Conservation (phyloP, 2,329 filamentous ascomycete genomes). For the Trichoderma oligosporum region DNA sequence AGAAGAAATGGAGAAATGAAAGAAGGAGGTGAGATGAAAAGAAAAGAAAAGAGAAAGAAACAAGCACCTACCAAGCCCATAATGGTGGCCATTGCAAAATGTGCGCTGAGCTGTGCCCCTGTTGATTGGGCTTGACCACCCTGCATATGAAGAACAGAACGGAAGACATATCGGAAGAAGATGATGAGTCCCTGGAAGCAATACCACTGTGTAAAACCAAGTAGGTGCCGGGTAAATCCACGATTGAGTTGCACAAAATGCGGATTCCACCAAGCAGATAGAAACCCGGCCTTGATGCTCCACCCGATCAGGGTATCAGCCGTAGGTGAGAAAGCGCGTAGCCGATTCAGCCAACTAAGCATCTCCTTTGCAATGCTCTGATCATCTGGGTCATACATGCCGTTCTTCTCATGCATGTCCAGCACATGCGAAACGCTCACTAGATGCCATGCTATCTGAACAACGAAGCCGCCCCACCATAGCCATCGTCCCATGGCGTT, state of each 20-base stretch:
- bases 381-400: slow-evolving; percentile 36
- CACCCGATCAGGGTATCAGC: slow-evolving; percentile 42
- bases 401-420: slow-evolving; percentile 28
- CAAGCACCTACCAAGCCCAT: slow-evolving; percentile 48
- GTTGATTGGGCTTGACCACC: slow-evolving; percentile 36
- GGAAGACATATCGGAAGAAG: slow-evolving; percentile 50
- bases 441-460: slow-evolving; percentile 52
- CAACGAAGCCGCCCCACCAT: slow-evolving; percentile 46
- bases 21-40: too few species aligned
- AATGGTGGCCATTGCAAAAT: slow-evolving; percentile 52
- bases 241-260: slow-evolving; percentile 56
- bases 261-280: slow-evolving; percentile 66
- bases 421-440: slow-evolving; percentile 29
- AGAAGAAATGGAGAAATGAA: not conserved
- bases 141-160: slow-evolving; percentile 40
- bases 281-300: slow-evolving; percentile 46
- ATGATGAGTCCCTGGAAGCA: slow-evolving; percentile 59
- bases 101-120: slow-evolving; percentile 47
- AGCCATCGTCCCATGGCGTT: slow-evolving; percentile 42
- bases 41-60: not conserved
- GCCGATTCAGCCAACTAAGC: slow-evolving; percentile 20
- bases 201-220: slow-evolving; percentile 63
- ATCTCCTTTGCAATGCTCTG: slow-evolving; percentile 21
- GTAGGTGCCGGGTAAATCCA: slow-evolving; percentile 58
- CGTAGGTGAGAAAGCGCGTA: slow-evolving; percentile 36